Percentiles rank a stretch among this genome's conserved stretches.
These are phyloP conservation scores for Eragrostis curvula DNA, from an alignment of 176 grass and related monocot genomes.

Conservation along the genomic window DNA sequence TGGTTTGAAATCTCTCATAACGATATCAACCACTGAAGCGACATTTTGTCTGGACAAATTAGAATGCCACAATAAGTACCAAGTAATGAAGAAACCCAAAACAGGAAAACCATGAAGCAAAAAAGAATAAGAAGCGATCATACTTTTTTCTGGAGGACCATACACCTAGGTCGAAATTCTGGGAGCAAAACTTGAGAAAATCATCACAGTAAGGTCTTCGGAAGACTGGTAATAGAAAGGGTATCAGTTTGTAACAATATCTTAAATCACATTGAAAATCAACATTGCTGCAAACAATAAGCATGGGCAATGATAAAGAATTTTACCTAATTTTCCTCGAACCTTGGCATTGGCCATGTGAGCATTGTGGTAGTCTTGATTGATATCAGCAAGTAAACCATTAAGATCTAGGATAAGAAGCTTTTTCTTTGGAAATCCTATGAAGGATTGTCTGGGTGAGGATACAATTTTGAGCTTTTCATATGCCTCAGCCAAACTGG, in stretches of 20 bases:
- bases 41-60: conserved; percentile 70
- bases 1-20: conserved; percentile 66
- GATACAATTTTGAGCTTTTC: conserved; percentile 34
- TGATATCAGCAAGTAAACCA: conserved; percentile 92
- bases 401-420: conserved; percentile 97
- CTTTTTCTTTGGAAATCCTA: conserved; percentile 55
- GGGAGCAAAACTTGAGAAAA: conserved; percentile 76
- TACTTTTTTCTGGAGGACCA: conserved; percentile 90
- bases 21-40: conserved; percentile 48
- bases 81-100: conserved; percentile 21
- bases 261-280: conserved; percentile 12
- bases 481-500: conserved; percentile 34
- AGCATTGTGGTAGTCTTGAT: conserved; percentile 53
- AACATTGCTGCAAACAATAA: conserved; percentile 36
- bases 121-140: conserved; percentile 21
- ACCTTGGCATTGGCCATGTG: conserved; percentile 68
- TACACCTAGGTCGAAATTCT: conserved; percentile 71
- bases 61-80: conserved; percentile 43
- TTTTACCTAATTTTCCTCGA: conserved; percentile 78
- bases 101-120: conserved; percentile 25
- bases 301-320: conserved; percentile 16
- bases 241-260: conserved; percentile 23
- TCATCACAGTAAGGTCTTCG: conserved; percentile 74
- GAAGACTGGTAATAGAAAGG: conserved; percentile 56
- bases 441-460: conserved; percentile 34